Evolutionary conservation across 164 flowering plant species (phyloP).

Genomic region (Magnolia kwangsiensis): DNA sequence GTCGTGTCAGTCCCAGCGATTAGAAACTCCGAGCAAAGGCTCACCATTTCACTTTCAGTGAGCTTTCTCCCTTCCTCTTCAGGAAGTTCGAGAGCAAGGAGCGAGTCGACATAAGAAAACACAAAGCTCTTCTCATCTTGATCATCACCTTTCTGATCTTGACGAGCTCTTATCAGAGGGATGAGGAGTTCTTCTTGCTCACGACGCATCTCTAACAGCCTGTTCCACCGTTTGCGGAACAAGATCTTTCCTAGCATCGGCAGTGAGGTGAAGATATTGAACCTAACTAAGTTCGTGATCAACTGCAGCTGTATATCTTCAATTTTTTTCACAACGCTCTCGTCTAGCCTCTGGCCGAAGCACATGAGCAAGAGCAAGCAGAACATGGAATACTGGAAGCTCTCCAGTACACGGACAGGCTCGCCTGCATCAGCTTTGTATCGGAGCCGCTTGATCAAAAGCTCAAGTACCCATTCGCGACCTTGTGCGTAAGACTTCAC

Average conservation of each 20-base stretch:
- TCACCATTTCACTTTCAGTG: constrained; percentile 16
- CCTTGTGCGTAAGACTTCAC: constrained; percentile 23
- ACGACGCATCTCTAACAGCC: constrained; percentile 10
- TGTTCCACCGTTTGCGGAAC: constrained; percentile 24
- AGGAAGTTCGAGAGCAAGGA: constrained; percentile 28
- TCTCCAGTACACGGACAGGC: constrained; percentile 1
- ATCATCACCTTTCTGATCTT: constrained; percentile 8
- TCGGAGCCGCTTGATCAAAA: constrained; percentile 7
- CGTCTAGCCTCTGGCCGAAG: constrained; percentile 34
- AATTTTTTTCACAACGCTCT: constrained; percentile 18
- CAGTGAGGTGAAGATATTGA: constrained; percentile 17
- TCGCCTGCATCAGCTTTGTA: constrained; percentile 1
- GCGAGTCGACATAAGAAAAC: constrained; percentile 27
- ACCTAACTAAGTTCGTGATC: constrained; percentile 1
- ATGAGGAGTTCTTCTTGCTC: constrained; percentile 14
- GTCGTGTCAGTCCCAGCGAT: constrained; percentile 31
- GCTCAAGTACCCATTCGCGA: constrained; percentile 30
- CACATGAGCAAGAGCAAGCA: constrained; percentile 35
- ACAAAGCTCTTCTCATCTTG: neutral
- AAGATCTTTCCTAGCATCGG: constrained; percentile 31
- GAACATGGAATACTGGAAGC: constrained; percentile 19
- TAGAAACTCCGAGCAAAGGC: constrained; percentile 30
- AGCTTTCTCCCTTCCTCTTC: constrained; percentile 26
- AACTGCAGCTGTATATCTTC: constrained; percentile 11
- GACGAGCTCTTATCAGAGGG: constrained; percentile 17